Conservation (phyloP, 441 rosid genomes). For the Euphorbia schlechtendalii region DNA sequence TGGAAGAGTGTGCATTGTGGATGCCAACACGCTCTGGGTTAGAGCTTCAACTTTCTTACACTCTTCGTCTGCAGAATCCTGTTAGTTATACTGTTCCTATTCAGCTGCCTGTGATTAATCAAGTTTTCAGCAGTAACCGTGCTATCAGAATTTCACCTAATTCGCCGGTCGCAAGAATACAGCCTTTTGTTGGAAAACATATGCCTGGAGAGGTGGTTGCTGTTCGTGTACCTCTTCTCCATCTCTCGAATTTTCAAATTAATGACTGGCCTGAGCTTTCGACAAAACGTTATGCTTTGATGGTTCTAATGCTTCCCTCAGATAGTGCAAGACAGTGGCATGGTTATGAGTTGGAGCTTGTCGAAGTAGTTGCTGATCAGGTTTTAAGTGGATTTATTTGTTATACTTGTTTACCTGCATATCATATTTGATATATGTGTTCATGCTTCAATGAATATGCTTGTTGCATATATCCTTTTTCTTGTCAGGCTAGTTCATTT, state of each 20-base stretch:
- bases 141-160: conserved; percentile 84
- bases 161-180: conserved; percentile 73
- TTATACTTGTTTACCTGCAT: neutral
- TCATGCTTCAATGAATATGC: neutral
- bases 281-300: conserved; percentile 86
- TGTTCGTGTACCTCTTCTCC: conserved; percentile 90
- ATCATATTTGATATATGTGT: neutral
- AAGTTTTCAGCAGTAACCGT: conserved; percentile 66
- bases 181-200: conserved; percentile 75
- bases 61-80: conserved; percentile 90
- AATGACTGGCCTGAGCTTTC: conserved; percentile 99
- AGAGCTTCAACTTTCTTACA: conserved; percentile 86
- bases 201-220: conserved; percentile 96
- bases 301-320: conserved; percentile 98
- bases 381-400: conserved; percentile 24
- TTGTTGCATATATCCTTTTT: neutral
- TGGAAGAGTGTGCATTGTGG: conserved; percentile 99
- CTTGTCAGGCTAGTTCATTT: neutral
- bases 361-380: conserved; percentile 99
- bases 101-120: conserved; percentile 87
- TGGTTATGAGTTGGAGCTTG: conserved; percentile 91
- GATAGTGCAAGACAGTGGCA: conserved; percentile 99
- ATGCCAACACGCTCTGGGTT: conserved; percentile 99
- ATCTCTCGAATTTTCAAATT: conserved; percentile 91
- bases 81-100: conserved; percentile 88